Conservation (phyloP, 768 basidiomycete genomes). For the Termitomyces sp. region DNA sequence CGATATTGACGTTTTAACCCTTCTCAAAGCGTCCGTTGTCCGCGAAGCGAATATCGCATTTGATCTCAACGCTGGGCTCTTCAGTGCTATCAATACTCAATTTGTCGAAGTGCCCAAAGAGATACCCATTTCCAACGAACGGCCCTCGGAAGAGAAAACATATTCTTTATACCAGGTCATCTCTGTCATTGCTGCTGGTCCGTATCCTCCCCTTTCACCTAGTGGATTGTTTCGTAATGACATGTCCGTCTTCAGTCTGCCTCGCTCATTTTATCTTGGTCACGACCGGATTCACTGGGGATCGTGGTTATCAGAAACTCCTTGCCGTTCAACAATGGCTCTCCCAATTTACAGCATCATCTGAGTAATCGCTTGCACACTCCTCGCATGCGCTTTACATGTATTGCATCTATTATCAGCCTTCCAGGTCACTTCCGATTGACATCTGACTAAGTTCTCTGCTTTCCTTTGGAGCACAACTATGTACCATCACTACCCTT, state of each 20-base stretch:
- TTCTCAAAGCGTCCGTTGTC: slow-evolving; percentile 31
- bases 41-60: slow-evolving; percentile 47
- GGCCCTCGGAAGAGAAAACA: slow-evolving; percentile 13
- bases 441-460: neutral
- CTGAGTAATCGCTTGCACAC: neutral
- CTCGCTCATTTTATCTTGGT: slow-evolving; percentile 44
- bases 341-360: slow-evolving; percentile 1
- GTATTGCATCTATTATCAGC: neutral
- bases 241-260: slow-evolving; percentile 27
- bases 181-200: slow-evolving; percentile 29
- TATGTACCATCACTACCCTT: neutral
- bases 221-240: neutral
- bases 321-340: slow-evolving; percentile 36
- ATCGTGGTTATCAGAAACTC: slow-evolving; percentile 39
- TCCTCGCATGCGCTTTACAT: neutral
- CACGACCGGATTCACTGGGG: slow-evolving; percentile 39
- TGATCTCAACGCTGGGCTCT: slow-evolving; percentile 40
- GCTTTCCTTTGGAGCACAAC: neutral
- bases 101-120: slow-evolving; percentile 14
- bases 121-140: slow-evolving; percentile 7
- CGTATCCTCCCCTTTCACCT: neutral
- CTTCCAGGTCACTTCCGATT: neutral
- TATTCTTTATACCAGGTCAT: slow-evolving; percentile 28
- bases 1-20: neutral
- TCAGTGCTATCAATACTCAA: slow-evolving; percentile 27